Conservation (phyloP, 1,284 basidiomycete species). For the Fomitopsis palustris region DNA sequence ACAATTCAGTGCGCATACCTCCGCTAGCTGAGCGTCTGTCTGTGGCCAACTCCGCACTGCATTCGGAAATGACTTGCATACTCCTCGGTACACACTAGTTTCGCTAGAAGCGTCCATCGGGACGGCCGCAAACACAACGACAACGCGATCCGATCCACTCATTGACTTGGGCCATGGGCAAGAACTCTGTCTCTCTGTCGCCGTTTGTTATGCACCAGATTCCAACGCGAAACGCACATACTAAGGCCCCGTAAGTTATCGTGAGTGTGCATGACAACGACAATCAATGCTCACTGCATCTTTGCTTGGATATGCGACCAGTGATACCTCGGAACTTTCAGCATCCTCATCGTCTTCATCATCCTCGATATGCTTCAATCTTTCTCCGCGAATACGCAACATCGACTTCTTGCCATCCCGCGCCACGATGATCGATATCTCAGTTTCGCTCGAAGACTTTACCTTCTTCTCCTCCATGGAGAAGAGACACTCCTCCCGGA, state of each 20-base stretch:
- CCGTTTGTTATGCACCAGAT: too few species aligned
- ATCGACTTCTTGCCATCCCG: not conserved
- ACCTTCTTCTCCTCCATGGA: not conserved
- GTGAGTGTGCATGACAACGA: not conserved
- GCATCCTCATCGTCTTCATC: constrained; percentile 9
- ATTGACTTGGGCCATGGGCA: too few species aligned
- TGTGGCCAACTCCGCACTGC: too few species aligned
- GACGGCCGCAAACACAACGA: too few species aligned
- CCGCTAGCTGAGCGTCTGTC: too few species aligned
- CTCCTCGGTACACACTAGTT: not conserved
- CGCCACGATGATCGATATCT: not conserved
- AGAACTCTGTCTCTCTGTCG: too few species aligned
- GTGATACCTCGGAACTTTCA: constrained; percentile 10
- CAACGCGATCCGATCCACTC: too few species aligned
- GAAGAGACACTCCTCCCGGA: constrained; percentile 5
- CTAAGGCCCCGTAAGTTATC: not conserved
- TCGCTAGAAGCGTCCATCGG: not conserved
- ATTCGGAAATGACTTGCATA: not conserved
- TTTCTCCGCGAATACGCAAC: constrained; percentile 3
- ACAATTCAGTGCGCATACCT: too few species aligned
- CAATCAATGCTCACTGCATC: not conserved
- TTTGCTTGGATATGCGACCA: not conserved
- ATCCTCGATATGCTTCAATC: constrained; percentile 3
- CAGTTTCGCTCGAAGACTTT: not conserved
- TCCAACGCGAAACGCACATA: not conserved